These are phyloP conservation scores for Blumeria graminis DNA, from an alignment of 2,329 filamentous ascomycete species.

Conservation along the genomic window DNA sequence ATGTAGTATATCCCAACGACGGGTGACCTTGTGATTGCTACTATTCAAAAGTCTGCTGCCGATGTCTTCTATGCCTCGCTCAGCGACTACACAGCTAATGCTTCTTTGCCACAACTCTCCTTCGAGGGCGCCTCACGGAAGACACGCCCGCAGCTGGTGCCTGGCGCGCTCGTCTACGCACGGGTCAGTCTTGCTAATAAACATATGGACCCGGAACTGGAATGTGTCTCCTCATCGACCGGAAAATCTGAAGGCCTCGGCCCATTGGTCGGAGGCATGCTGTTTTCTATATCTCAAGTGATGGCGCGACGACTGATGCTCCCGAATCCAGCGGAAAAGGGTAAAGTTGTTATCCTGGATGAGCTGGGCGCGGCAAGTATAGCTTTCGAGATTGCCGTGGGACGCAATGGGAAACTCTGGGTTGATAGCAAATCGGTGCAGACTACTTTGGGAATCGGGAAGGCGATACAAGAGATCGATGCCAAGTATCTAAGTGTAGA, in stretches of 20 bases:
- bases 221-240: constrained; percentile 67
- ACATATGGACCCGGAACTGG: constrained; percentile 72
- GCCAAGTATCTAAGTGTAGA: constrained; percentile 35
- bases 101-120: constrained; percentile 62
- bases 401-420: constrained; percentile 82
- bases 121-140: constrained; percentile 89
- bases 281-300: constrained; percentile 55
- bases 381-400: constrained; percentile 81
- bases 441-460: constrained; percentile 54
- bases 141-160: constrained; percentile 52
- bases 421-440: constrained; percentile 55
- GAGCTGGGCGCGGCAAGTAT: constrained; percentile 53
- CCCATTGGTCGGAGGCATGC: constrained; percentile 61
- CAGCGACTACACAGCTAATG: constrained; percentile 36
- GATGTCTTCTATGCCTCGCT: constrained; percentile 66
- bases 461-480: constrained; percentile 57
- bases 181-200: constrained; percentile 55
- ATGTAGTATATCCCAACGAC: constrained; percentile 49
- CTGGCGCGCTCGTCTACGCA: constrained; percentile 69
- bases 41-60: constrained; percentile 47
- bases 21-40: constrained; percentile 78
- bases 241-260: constrained; percentile 79
- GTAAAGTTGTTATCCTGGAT: constrained; percentile 50
- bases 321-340: constrained; percentile 33
- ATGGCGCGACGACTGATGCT: constrained; percentile 63